phyloP scores from a whole-genome alignment of 352 stramenopile species.

The Pilasporangium apinafurcum region DNA sequence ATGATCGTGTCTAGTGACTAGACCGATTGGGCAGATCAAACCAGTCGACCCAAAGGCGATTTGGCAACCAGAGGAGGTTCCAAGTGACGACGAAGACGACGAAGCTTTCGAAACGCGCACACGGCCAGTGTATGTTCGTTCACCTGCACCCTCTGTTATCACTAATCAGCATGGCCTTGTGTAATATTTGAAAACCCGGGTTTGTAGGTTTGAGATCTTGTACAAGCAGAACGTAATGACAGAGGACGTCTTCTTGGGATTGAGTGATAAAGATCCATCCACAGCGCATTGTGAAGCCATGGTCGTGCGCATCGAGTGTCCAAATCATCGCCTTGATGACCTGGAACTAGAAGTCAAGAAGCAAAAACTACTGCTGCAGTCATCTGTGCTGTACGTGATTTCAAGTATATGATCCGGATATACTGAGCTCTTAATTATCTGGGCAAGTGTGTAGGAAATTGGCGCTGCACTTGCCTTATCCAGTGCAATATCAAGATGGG shows the following conservation, averaged over 20 bases:
- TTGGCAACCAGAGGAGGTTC: conserved; percentile 64
- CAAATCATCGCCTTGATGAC: conserved; percentile 52
- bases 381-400: conserved; percentile 37
- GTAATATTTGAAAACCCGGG: not conserved
- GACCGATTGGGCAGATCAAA: conserved; percentile 69
- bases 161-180: not conserved
- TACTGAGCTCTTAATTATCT: conserved; percentile 3
- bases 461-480: conserved; percentile 61
- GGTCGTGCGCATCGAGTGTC: conserved; percentile 70
- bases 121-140: conserved; percentile 33
- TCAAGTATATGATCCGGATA: not conserved
- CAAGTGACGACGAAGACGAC: conserved; percentile 74
- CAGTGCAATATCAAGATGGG: conserved; percentile 62
- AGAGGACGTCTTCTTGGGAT: conserved; percentile 77
- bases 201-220: conserved; percentile 64
- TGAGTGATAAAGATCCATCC: conserved; percentile 82
- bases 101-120: conserved; percentile 42
- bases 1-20: too few relatives aligned
- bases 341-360: conserved; percentile 78
- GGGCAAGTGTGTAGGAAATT: conserved; percentile 38
- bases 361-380: conserved; percentile 70
- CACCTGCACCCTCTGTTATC: not conserved
- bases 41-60: conserved; percentile 57
- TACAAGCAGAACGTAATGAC: conserved; percentile 87
- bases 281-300: conserved; percentile 74